Evolutionary conservation across 2,329 filamentous ascomycete species (phyloP).

Genomic region (Botryotinia convoluta): DNA sequence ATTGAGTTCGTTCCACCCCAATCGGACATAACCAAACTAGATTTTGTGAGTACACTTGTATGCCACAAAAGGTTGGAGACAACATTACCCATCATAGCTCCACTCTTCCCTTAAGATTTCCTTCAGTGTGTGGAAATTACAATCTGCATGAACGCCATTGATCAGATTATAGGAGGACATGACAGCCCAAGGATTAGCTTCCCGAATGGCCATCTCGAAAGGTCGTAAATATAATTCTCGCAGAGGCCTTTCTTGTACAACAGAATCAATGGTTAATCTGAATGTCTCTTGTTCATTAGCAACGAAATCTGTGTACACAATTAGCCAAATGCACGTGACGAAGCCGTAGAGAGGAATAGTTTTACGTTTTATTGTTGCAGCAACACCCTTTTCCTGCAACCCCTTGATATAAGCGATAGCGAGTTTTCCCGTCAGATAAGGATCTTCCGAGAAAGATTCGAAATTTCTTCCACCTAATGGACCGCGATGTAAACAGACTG

Average conservation of each 20-base stretch:
- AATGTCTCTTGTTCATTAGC: constrained; percentile 73
- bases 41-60: constrained; percentile 13
- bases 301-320: constrained; percentile 52
- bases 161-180: constrained; percentile 69
- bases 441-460: constrained; percentile 83
- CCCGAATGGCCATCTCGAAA: constrained; percentile 69
- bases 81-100: constrained; percentile 57
- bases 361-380: constrained; percentile 74
- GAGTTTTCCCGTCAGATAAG: constrained; percentile 70
- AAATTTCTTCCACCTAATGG: constrained; percentile 84
- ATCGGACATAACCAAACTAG: constrained; percentile 55
- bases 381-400: constrained; percentile 69
- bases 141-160: constrained; percentile 60
- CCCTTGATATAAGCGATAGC: constrained; percentile 71
- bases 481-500: constrained; percentile 77
- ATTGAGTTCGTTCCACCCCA: constrained; percentile 59
- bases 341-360: not conserved
- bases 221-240: constrained; percentile 72
- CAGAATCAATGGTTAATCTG: constrained; percentile 61
- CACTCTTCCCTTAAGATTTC: constrained; percentile 60
- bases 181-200: constrained; percentile 66
- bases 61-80: not conserved
- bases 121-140: constrained; percentile 54
- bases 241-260: constrained; percentile 62
- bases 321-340: constrained; percentile 21